A percentile compares a stretch with the other conserved stretches of the same genome.
phyloP scores from a whole-genome alignment of 306 rosid species.

The Trichosanthes truncata region DNA sequence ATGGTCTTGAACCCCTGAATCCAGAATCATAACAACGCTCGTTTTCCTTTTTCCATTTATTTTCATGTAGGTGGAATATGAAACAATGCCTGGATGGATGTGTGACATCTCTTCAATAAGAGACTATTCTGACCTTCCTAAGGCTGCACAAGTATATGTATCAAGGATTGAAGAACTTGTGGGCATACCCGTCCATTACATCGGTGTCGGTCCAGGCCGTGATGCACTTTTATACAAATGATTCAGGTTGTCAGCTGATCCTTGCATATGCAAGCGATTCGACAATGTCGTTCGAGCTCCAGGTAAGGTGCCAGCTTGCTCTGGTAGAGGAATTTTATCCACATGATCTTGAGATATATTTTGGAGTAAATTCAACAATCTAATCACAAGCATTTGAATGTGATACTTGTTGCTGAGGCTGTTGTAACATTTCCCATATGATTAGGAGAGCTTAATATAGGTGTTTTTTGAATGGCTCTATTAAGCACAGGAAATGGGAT shows the following conservation, averaged over 20 bases:
- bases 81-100: slow-evolving; percentile 81
- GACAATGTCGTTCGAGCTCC: neutral
- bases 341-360: neutral
- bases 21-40: neutral
- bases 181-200: slow-evolving; percentile 78
- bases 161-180: slow-evolving; percentile 88
- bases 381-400: neutral
- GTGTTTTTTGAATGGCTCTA: neutral
- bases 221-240: slow-evolving; percentile 84
- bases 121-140: slow-evolving; percentile 83
- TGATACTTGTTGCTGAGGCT: neutral
- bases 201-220: slow-evolving; percentile 94
- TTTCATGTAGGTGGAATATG: slow-evolving; percentile 67
- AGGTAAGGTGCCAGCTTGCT: slow-evolving; percentile 18
- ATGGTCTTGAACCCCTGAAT: no score
- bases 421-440: neutral
- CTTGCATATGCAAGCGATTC: neutral
- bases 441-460: neutral
- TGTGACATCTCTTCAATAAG: slow-evolving; percentile 66
- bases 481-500: neutral
- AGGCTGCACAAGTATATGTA: slow-evolving; percentile 59
- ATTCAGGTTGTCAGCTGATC: neutral
- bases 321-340: slow-evolving; percentile 18
- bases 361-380: neutral
- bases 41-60: neutral